These are phyloP conservation scores for Amphirosellinia nigrospora DNA, from an alignment of 495 filamentous ascomycete genomes.

Conservation along the genomic window DNA sequence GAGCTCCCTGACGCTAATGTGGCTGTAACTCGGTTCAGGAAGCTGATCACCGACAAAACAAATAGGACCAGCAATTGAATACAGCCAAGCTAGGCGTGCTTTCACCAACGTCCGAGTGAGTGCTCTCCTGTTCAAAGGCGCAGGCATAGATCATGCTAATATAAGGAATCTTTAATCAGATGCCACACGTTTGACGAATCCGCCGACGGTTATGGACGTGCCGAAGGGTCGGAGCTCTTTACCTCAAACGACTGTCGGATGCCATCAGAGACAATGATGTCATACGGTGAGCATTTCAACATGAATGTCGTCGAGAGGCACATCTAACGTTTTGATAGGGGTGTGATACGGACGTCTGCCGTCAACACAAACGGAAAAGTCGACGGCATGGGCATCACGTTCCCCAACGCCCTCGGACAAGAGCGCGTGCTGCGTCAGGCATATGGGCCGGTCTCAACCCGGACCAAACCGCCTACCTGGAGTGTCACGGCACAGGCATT, in stretches of 20 bases:
- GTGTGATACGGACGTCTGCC: slow-evolving; percentile 62
- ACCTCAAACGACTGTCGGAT: slow-evolving; percentile 63
- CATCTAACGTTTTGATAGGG: slow-evolving; percentile 34
- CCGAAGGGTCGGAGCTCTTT: slow-evolving; percentile 61
- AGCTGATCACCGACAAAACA: not conserved
- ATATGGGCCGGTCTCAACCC: slow-evolving; percentile 56
- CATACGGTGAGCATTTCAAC: slow-evolving; percentile 43
- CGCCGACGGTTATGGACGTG: slow-evolving; percentile 69
- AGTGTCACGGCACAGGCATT: slow-evolving; percentile 45
- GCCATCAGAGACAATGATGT: slow-evolving; percentile 58
- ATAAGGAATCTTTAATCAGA: slow-evolving; percentile 25
- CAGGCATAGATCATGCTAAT: too few relatives aligned
- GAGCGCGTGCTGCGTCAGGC: slow-evolving; percentile 60
- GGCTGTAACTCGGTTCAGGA: not conserved
- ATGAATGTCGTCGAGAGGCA: not conserved
- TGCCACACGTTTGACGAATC: slow-evolving; percentile 55
- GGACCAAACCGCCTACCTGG: slow-evolving; percentile 45
- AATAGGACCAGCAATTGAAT: slow-evolving; percentile 40
- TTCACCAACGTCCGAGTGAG: slow-evolving; percentile 39
- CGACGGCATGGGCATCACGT: slow-evolving; percentile 57
- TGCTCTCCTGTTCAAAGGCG: not conserved
- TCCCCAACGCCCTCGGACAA: slow-evolving; percentile 50
- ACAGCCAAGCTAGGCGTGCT: slow-evolving; percentile 49
- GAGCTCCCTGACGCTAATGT: not conserved
- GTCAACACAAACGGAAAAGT: slow-evolving; percentile 64